Evolutionary conservation across 108 stramenopile species (phyloP), one percentile per base, ranked within the genome.

Genomic region (Mediolabrus comicus): DNA sequence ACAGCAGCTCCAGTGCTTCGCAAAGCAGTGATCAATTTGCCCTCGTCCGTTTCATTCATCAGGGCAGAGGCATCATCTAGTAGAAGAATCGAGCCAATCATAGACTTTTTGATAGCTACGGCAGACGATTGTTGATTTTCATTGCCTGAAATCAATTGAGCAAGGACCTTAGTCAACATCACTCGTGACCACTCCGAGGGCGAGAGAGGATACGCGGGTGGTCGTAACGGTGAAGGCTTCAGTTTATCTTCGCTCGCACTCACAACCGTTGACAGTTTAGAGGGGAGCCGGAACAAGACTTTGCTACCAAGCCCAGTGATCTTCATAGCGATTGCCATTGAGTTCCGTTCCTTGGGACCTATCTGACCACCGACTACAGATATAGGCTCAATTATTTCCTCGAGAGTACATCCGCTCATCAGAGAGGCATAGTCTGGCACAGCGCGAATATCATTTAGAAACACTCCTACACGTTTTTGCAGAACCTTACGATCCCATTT

Each of bases 161-260:
- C 87, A 36, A 95, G 74, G 0, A 90, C 84, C 56, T 83, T 72
- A 8, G 94, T 79, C 8, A 95, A 63, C 12, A 95, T 59, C 27
- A 92, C 71, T 55, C 89, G 87, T 14, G 89, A 88, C 94, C 94
- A 95, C 65, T 95, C 94, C 9, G 83, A 82, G 32, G 94, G 88
- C 5, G 94, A 95, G 9, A 95, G 60, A 28, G 65, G 59, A 33
- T 72, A 59, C 24, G 81, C 69, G 16, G 81, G 81, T 34, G 90
- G 88, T 14, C 86, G 74, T 17, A 85, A 41, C 19, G 87, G 57
- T 17, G 87, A 82, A 31, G 86, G 87, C 34, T 80, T 78, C 59
- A 91, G 59, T 32, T 95, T 89, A 27, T 95, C 89, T 76, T 95
- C 94, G 41, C 86, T 85, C 5, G 88, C 77, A 30, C 86, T 89